Base-by-base conservation (phyloP, 192 early-diverging fungal genomes). In the Mortierella hygrophila region DNA sequence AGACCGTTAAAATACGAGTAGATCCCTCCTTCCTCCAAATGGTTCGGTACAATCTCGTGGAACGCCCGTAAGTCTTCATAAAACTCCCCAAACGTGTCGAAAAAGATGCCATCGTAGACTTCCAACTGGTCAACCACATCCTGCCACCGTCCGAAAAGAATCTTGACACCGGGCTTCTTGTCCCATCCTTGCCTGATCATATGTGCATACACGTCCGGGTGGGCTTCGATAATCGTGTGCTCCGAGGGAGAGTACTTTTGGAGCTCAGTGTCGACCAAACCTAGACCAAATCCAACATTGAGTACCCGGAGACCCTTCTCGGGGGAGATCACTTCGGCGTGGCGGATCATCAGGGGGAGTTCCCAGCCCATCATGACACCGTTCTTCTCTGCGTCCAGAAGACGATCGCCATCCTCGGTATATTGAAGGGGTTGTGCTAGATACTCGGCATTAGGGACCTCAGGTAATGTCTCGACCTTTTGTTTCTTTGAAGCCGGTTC, bases 361-460 rank as follows among this genome's bases (percentile, higher is more conserved):
- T 99, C 98, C 98, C 98, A 99, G 65, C 94, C 96, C 98, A 99
- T 99, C 97, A 98, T 98, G 3, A 99, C 97, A 65, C 93, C 97
- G 89, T 99, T 96, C 44, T 93, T 92, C 70, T 97, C 95, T 8
- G 90, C 93, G 80, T 99, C 98, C 76, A 98, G 80, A 23, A 99
- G 85, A 55, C 91, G 92, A 65, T 93, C 94, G 32, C 95, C 96
- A 46, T 94, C 93, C 52, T 92, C 82, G 9, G 92, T 91, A 80
- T 96, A 99, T 60, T 92, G 93, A 4, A 99, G 91, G 26, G 93
- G 93, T 68, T 94, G 93, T 37, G 90, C 81, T 41, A 99, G 89
- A 81, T 96, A 99, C 29, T 93, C 94, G 70, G 92, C 91, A 77
- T 97, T 97, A 52, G 96, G 90, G 0, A 92, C 92, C 40, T 91